These are phyloP conservation scores for Oryza nivara DNA, from an alignment of 176 grass and related monocot genomes.

Conservation along the genomic window DNA sequence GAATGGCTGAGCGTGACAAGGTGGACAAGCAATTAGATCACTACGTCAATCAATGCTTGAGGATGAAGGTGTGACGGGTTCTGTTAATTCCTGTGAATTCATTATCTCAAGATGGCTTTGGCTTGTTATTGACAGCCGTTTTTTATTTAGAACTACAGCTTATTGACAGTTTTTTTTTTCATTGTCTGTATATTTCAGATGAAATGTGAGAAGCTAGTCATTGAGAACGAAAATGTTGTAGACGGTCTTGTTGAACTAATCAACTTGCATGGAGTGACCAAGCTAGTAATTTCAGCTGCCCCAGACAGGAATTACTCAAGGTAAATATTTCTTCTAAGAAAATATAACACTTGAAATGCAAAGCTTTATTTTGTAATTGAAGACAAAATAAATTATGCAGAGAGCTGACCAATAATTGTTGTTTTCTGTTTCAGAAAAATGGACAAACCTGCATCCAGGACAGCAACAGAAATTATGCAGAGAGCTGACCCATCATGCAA, in stretches of 20 bases:
- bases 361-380: background rate
- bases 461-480: constrained; percentile 54
- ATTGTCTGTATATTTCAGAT: constrained; percentile 37
- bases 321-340: constrained; percentile 32
- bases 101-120: background rate
- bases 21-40: constrained; percentile 47
- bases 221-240: constrained; percentile 56
- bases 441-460: constrained; percentile 46
- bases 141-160: too few relatives aligned
- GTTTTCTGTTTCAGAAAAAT: constrained; percentile 51
- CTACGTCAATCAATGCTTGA: constrained; percentile 52
- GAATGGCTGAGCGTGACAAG: constrained; percentile 57
- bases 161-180: background rate
- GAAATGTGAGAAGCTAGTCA: constrained; percentile 60
- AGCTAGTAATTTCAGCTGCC: constrained; percentile 60
- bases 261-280: constrained; percentile 37
- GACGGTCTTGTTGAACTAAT: constrained; percentile 59
- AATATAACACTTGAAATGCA: background rate
- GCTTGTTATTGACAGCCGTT: background rate
- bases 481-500: constrained; percentile 66
- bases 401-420: background rate
- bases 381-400: background rate
- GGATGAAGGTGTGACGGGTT: constrained; percentile 44
- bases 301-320: constrained; percentile 60
- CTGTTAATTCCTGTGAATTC: background rate